Evolutionary conservation across 208 protist species (phyloP), one percentile per base, ranked within the genome.

Genomic region (Leishmania turanica): DNA sequence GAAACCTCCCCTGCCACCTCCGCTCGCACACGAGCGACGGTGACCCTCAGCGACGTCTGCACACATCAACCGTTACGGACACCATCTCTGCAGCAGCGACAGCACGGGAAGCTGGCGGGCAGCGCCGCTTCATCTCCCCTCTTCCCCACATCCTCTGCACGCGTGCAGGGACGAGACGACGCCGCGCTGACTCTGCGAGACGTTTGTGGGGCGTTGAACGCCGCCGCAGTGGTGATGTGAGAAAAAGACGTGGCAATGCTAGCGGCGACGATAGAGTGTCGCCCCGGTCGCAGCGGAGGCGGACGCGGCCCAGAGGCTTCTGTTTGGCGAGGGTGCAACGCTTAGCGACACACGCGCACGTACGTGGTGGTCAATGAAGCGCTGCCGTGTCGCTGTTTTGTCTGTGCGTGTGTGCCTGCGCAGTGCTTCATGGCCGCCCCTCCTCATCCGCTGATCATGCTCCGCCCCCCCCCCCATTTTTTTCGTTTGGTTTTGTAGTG

Each of bases 161-260:
- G 15, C 9, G 51, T 24, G 11, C 45, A 37, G 19, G 53, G 24
- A 19, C 74, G 58, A 40, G 27, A 42, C 34, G 56, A 77, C 0
- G 37, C 51, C 17, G 24, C 75, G 53, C 75, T 45, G 65, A 77
- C 80, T 21, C 68, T 80, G 45, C 74, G 80, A 7, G 80, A 84
- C 34, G 68, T 84, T 11, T 80, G 68, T 31, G 54, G 69, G 1
- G 74, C 69, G 7, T 34, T 80, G 31, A 40, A 24, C n/a, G 13
- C 62, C 62, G 40, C 31, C 31, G 62, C 31, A 40, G 62, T 13
- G 27, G 13, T 68, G 62, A 42, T 68, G 31, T 68, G 62, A 68
- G 31, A 24, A 11, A 68, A 17, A 40, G 62, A 8, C 11, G 62
- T 8, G 0, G 31, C 62, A 40, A 5, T 40, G 15, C 31, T 68